phyloP scores from a whole-genome alignment of 140 eudicot species.

The Anethum foeniculum region DNA sequence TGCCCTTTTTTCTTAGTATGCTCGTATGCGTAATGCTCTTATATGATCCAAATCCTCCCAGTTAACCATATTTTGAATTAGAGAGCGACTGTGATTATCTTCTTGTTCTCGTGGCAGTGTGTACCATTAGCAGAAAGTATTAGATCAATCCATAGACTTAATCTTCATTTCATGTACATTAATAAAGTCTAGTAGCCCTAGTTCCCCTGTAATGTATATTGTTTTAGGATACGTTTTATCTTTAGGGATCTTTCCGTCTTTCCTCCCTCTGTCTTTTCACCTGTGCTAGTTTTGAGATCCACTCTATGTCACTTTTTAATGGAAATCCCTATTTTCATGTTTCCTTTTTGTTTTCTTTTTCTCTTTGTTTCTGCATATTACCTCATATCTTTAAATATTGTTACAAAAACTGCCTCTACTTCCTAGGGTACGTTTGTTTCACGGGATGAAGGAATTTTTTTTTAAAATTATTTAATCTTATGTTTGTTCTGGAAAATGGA shows the following conservation, averaged over 20 bases:
- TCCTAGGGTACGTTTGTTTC: no score
- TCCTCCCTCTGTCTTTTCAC: no score
- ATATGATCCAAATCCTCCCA: conserved; percentile 11
- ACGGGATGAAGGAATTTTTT: no score
- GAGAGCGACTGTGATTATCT: neutral
- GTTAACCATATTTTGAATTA: neutral
- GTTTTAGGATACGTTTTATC: neutral
- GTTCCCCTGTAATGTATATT: conserved; percentile 9
- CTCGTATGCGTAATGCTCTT: neutral
- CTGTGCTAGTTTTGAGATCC: neutral
- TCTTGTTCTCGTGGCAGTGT: conserved; percentile 10
- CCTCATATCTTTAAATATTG: neutral
- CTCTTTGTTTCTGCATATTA: neutral
- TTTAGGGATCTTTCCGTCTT: neutral
- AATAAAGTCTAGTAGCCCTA: neutral
- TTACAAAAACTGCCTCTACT: neutral
- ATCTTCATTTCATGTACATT: conserved; percentile 17
- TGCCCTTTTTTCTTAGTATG: neutral
- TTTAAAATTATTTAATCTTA: no score
- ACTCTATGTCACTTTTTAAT: neutral
- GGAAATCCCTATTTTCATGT: neutral
- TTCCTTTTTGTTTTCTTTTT: neutral
- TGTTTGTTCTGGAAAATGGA: no score
- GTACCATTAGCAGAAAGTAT: neutral
- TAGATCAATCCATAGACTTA: neutral